Conservation (phyloP, 352 stramenopile species). For the Globisporangium cylindrosporum region DNA sequence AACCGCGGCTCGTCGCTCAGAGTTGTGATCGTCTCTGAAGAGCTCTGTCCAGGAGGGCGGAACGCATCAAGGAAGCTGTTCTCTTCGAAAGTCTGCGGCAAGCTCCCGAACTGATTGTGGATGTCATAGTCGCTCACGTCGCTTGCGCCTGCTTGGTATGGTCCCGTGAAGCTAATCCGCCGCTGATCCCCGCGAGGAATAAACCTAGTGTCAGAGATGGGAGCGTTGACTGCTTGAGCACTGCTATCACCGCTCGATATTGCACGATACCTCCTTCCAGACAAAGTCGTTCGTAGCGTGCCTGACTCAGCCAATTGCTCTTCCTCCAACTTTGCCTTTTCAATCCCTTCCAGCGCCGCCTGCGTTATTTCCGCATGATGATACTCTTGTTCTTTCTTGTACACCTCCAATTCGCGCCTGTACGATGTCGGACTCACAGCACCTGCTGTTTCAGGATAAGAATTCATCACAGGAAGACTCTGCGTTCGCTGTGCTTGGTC, state of each 20-base stretch:
- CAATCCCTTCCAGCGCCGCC: constrained; percentile 14
- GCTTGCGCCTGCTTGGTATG: constrained; percentile 14
- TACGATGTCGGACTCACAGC: constrained; percentile 12
- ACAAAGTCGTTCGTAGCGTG: background rate
- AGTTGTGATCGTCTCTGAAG: constrained; percentile 14
- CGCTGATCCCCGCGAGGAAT: constrained; percentile 4
- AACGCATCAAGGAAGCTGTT: constrained; percentile 11
- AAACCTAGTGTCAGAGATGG: constrained; percentile 6
- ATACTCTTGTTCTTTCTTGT: constrained; percentile 13
- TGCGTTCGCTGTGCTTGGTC: constrained; percentile 1
- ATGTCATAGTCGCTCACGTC: constrained; percentile 20
- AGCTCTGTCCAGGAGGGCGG: constrained; percentile 14
- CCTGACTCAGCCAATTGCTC: background rate
- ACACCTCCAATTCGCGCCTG: constrained; percentile 13
- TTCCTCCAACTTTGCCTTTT: constrained; percentile 11
- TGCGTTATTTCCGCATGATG: constrained; percentile 13
- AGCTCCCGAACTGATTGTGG: constrained; percentile 8
- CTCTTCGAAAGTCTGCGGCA: constrained; percentile 18
- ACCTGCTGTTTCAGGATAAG: background rate
- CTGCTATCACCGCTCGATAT: constrained; percentile 6
- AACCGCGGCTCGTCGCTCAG: constrained; percentile 11
- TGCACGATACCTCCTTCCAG: constrained; percentile 1
- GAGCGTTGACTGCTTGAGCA: background rate
- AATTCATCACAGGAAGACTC: background rate
- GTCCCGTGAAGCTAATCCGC: constrained; percentile 14